Conservation (phyloP, 345 rosid species). For the Salix koriyanagi region DNA sequence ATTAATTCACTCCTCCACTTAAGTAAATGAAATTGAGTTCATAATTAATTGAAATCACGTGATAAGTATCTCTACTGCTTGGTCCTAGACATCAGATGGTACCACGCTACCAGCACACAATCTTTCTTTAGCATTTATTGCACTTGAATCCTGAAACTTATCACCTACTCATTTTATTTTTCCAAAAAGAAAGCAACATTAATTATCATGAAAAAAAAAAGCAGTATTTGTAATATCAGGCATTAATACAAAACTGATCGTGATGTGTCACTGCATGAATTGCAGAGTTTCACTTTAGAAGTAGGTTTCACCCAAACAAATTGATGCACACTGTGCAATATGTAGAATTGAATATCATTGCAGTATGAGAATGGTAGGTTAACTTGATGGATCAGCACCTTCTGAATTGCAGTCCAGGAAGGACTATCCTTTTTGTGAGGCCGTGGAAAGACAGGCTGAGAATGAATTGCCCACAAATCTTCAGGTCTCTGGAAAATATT, state of each 20-base stretch:
- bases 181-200: background rate
- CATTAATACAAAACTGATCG: background rate
- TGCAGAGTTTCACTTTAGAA: background rate
- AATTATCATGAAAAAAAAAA: background rate
- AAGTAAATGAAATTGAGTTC: background rate
- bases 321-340: background rate
- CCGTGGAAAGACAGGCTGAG: slow-evolving; percentile 66
- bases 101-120: background rate
- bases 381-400: slow-evolving; percentile 35
- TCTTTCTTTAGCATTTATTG: background rate
- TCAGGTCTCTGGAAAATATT: slow-evolving; percentile 71
- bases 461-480: slow-evolving; percentile 88
- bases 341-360: background rate
- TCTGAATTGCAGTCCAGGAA: slow-evolving; percentile 80
- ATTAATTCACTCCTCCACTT: background rate
- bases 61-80: no score
- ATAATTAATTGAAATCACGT: no score
- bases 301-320: background rate
- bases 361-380: background rate
- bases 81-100: background rate
- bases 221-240: background rate
- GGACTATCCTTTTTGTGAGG: slow-evolving; percentile 73
- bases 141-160: background rate
- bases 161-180: background rate
- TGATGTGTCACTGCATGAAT: background rate